These are phyloP conservation scores for Nicotiana rustica DNA, from an alignment of 305 asterid species.

Conservation along the genomic window DNA sequence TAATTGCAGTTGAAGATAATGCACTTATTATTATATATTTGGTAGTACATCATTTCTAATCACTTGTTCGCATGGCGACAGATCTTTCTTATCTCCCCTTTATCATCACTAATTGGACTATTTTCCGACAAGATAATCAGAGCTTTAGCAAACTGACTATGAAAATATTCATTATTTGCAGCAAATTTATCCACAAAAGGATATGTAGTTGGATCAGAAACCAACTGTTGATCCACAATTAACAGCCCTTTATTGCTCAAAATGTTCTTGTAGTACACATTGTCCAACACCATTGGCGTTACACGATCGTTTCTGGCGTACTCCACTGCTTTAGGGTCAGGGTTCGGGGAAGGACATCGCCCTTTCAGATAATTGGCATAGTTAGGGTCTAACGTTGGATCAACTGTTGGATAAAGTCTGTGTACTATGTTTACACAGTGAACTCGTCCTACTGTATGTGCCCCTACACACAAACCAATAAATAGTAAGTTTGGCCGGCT, in stretches of 20 bases:
- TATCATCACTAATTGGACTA: slow-evolving; percentile 60
- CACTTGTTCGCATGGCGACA: slow-evolving; percentile 61
- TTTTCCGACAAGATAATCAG: slow-evolving; percentile 65
- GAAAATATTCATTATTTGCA: slow-evolving; percentile 69
- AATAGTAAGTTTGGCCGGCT: background rate
- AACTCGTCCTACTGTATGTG: slow-evolving; percentile 79
- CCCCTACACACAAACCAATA: slow-evolving; percentile 48
- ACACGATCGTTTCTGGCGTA: slow-evolving; percentile 64
- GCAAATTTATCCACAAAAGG: slow-evolving; percentile 78
- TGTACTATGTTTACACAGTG: slow-evolving; percentile 70
- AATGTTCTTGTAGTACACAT: slow-evolving; percentile 68
- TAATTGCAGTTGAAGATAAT: too few species aligned
- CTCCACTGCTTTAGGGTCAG: slow-evolving; percentile 53
- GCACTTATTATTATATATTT: too few species aligned
- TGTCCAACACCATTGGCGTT: slow-evolving; percentile 72
- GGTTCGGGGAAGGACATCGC: slow-evolving; percentile 64
- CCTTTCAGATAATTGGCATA: slow-evolving; percentile 60
- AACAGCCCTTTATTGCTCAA: slow-evolving; percentile 60
- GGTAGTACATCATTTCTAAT: background rate
- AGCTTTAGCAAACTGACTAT: slow-evolving; percentile 67
- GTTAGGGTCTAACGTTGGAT: slow-evolving; percentile 60
- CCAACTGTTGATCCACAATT: slow-evolving; percentile 63
- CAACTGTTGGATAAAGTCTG: slow-evolving; percentile 70
- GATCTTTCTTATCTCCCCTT: slow-evolving; percentile 74
- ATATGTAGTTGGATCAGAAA: slow-evolving; percentile 57